These are phyloP conservation scores for Coemansia asiatica DNA, from an alignment of 192 early-diverging fungal genomes.

Conservation along the genomic window DNA sequence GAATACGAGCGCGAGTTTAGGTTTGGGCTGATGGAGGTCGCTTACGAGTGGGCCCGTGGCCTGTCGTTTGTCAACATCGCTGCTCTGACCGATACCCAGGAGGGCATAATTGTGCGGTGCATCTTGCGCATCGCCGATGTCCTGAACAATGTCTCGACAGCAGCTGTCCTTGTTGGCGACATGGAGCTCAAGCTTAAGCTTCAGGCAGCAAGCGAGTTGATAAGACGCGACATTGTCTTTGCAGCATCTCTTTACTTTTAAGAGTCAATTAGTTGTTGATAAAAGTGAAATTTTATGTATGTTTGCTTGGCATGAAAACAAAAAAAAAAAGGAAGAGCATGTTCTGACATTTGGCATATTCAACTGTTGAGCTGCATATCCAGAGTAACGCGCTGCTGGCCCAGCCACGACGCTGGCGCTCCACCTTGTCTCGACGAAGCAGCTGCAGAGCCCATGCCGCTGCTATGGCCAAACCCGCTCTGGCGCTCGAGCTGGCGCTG, in stretches of 20 bases:
- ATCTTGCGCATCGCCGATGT: constrained; percentile 94
- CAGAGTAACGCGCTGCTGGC: constrained; percentile 65
- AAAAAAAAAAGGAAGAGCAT: not conserved
- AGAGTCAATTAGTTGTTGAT: not conserved
- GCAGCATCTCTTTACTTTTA: constrained; percentile 80
- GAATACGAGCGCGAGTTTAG: constrained; percentile 60
- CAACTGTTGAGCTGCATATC: constrained; percentile 58
- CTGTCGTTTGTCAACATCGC: constrained; percentile 90
- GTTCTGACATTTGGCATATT: not conserved
- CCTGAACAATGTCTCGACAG: constrained; percentile 81
- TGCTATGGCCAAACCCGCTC: constrained; percentile 53
- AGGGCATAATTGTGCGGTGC: constrained; percentile 92
- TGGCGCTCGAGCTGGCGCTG: constrained; percentile 56
- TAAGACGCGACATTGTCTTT: constrained; percentile 96
- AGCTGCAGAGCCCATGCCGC: constrained; percentile 32
- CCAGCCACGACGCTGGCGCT: constrained; percentile 68
- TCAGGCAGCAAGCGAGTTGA: constrained; percentile 80
- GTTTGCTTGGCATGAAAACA: not conserved
- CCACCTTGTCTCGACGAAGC: constrained; percentile 31
- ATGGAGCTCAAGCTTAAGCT: constrained; percentile 85
- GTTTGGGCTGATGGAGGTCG: constrained; percentile 93
- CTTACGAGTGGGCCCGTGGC: constrained; percentile 97
- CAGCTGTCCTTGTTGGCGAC: constrained; percentile 89
- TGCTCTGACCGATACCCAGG: constrained; percentile 88
- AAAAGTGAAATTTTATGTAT: not conserved